phyloP scores from a whole-genome alignment of 352 stramenopile species.

The Phytophthora cactorum region DNA sequence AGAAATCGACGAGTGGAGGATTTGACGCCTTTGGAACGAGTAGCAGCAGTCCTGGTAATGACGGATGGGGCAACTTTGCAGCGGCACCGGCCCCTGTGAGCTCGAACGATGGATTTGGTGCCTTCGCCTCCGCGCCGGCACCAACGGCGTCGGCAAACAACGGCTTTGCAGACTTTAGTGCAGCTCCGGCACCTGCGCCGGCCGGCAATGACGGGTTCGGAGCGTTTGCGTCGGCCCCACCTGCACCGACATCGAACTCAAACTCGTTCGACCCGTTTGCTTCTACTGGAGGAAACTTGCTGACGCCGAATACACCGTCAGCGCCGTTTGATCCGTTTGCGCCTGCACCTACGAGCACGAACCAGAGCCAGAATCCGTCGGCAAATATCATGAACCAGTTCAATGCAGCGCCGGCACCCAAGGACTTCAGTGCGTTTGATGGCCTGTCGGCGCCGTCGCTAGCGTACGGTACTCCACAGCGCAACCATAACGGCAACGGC shows the following conservation, averaged over 20 bases:
- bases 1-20: slow-evolving; percentile 21
- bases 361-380: slow-evolving; percentile 24
- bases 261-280: slow-evolving; percentile 43
- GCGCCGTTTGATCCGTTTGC: slow-evolving; percentile 44
- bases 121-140: slow-evolving; percentile 39
- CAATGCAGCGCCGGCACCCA: slow-evolving; percentile 28
- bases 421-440: slow-evolving; percentile 76
- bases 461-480: slow-evolving; percentile 25
- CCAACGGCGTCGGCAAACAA: slow-evolving; percentile 16
- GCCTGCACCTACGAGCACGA: slow-evolving; percentile 17
- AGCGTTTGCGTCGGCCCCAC: slow-evolving; percentile 39
- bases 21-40: slow-evolving; percentile 54
- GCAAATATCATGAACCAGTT: slow-evolving; percentile 36
- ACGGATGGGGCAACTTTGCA: slow-evolving; percentile 45
- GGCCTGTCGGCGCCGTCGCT: slow-evolving; percentile 42
- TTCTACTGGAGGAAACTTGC: slow-evolving; percentile 12
- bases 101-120: slow-evolving; percentile 48
- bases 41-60: slow-evolving; percentile 15
- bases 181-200: slow-evolving; percentile 28
- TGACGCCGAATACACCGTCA: slow-evolving; percentile 18
- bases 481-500: slow-evolving; percentile 27
- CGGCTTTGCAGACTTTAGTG: slow-evolving; percentile 54
- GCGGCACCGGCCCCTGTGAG: slow-evolving; percentile 23
- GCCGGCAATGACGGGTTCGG: slow-evolving; percentile 31
- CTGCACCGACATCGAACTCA: slow-evolving; percentile 29